Conservation (phyloP, 2,329 filamentous ascomycete species). For the Acrocalymma vagum region DNA sequence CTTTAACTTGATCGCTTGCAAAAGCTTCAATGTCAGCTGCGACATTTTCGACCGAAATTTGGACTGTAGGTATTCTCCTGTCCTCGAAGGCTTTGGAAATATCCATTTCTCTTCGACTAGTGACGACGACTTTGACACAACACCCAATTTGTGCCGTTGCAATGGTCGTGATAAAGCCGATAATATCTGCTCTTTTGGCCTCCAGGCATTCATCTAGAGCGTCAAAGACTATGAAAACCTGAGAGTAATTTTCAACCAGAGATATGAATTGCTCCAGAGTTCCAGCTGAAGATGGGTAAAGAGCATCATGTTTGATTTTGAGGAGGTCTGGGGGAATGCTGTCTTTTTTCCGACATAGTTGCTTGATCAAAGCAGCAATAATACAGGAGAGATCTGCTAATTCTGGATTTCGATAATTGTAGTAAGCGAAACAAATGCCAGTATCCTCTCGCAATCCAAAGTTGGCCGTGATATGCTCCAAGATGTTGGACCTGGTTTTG, state of each 20-base stretch:
- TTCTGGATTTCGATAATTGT: slow-evolving; percentile 28
- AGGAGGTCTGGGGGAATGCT: slow-evolving; percentile 12
- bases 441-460: slow-evolving; percentile 13
- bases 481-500: slow-evolving; percentile 23
- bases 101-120: slow-evolving; percentile 27
- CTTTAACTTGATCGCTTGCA: slow-evolving; percentile 16
- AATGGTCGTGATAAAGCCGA: slow-evolving; percentile 14
- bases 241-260: slow-evolving; percentile 6
- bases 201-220: slow-evolving; percentile 25
- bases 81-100: slow-evolving; percentile 23
- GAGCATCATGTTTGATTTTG: slow-evolving; percentile 13
- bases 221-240: slow-evolving; percentile 20
- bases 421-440: slow-evolving; percentile 29
- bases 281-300: slow-evolving; percentile 14
- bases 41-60: slow-evolving; percentile 23
- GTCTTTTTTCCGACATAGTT: slow-evolving; percentile 15
- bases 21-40: slow-evolving; percentile 23
- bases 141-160: slow-evolving; percentile 10
- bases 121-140: slow-evolving; percentile 25
- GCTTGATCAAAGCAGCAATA: slow-evolving; percentile 18
- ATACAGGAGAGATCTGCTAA: no score
- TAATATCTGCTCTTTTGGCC: slow-evolving; percentile 4
- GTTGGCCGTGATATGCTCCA: slow-evolving; percentile 25
- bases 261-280: slow-evolving; percentile 14
- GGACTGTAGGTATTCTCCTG: slow-evolving; percentile 23